These are phyloP conservation scores for Isabelozyma pseudorhagii DNA, from an alignment of 805 yeast species.

Conservation along the genomic window DNA sequence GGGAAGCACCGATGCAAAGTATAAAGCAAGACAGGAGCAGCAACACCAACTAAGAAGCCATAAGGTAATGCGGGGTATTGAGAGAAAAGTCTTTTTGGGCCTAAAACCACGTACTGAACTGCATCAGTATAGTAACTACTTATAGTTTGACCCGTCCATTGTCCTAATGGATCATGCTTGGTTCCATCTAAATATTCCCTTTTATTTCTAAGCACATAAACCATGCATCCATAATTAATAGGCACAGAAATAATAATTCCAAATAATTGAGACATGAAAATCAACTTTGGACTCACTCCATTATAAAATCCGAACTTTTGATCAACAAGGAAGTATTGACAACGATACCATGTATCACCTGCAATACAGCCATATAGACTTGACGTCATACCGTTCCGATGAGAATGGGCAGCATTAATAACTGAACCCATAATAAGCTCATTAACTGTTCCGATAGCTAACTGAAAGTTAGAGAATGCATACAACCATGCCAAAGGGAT, in stretches of 20 bases:
- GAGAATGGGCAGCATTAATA: conserved; percentile 23
- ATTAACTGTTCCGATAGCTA: conserved; percentile 47
- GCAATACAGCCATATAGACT: conserved; percentile 44
- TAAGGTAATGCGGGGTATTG: conserved; percentile 37
- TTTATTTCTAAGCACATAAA: conserved; percentile 41
- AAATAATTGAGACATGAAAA: conserved; percentile 46
- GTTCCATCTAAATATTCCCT: conserved; percentile 26
- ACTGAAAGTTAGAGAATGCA: conserved; percentile 48
- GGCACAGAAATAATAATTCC: conserved; percentile 50
- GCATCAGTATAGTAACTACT: conserved; percentile 40
- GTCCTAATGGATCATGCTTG: conserved; percentile 38
- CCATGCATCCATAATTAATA: conserved; percentile 41
- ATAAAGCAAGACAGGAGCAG: conserved; percentile 24
- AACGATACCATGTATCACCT: conserved; percentile 39
- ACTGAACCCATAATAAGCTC: conserved; percentile 44
- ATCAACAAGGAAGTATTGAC: conserved; percentile 14
- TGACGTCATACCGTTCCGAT: conserved; percentile 44
- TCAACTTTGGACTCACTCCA: conserved; percentile 45
- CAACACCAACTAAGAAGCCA: conserved; percentile 37
- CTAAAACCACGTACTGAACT: conserved; percentile 42
- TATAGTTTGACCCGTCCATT: conserved; percentile 46
- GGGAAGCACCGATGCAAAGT: conserved; percentile 25
- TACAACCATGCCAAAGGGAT: conserved; percentile 47
- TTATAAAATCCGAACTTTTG: conserved; percentile 49
- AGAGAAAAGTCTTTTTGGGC: conserved; percentile 38